phyloP scores from a whole-genome alignment of 2,329 filamentous ascomycete species.

The Emmonsiellopsis sp. region DNA sequence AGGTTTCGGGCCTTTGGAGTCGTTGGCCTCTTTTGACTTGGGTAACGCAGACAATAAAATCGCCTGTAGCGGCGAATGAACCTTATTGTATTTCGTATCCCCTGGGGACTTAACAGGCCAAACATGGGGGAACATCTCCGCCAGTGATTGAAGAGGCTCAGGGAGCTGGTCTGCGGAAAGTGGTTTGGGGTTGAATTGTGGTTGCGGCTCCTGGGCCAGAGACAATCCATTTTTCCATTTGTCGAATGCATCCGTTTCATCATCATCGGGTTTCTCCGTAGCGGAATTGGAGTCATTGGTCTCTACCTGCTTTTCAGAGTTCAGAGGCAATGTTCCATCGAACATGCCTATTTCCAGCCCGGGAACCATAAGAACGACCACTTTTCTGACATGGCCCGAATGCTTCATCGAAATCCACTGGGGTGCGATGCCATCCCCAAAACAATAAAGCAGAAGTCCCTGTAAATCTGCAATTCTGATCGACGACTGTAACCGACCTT shows the following conservation, averaged over 20 bases:
- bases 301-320: slow-evolving; percentile 21
- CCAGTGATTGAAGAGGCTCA: slow-evolving; percentile 53
- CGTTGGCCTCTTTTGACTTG: slow-evolving; percentile 55
- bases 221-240: slow-evolving; percentile 32
- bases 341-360: slow-evolving; percentile 90
- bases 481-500: slow-evolving; percentile 44
- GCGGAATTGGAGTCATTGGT: slow-evolving; percentile 4
- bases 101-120: slow-evolving; percentile 87
- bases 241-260: slow-evolving; percentile 24
- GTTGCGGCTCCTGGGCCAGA: slow-evolving; percentile 16
- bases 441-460: slow-evolving; percentile 48
- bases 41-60: slow-evolving; percentile 69
- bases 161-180: slow-evolving; percentile 29
- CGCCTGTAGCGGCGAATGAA: slow-evolving; percentile 79
- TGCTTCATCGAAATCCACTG: slow-evolving; percentile 54
- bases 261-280: slow-evolving; percentile 7
- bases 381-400: slow-evolving; percentile 52
- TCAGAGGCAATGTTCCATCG: slow-evolving; percentile 41
- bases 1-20: slow-evolving; percentile 45
- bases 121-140: slow-evolving; percentile 73
- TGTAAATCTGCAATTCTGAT: slow-evolving; percentile 52
- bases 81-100: slow-evolving; percentile 66
- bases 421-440: slow-evolving; percentile 52
- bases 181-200: slow-evolving; percentile 24
- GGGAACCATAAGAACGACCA: slow-evolving; percentile 84